Evolutionary conservation across 1,284 basidiomycete species (phyloP).

Genomic region (Austroboletus novae-zelandiae): DNA sequence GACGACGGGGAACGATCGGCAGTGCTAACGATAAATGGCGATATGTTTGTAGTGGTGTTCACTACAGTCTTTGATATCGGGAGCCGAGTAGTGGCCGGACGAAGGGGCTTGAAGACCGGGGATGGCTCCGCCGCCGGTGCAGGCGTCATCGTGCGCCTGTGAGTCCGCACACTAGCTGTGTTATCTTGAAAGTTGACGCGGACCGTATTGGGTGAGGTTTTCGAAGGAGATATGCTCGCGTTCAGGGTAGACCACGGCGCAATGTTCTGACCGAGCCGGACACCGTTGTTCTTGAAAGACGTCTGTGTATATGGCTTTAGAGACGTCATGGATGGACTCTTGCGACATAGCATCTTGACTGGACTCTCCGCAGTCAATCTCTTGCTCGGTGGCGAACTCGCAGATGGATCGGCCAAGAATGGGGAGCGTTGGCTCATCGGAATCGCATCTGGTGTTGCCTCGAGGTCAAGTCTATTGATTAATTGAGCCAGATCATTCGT

Average conservation of each 20-base stretch:
- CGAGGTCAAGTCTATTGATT: constrained; percentile 70
- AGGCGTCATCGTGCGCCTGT: constrained; percentile 54
- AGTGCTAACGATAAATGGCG: constrained; percentile 10
- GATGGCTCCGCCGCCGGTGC: constrained; percentile 48
- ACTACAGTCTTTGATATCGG: constrained; percentile 14
- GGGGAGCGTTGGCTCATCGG: constrained; percentile 35
- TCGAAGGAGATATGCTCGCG: constrained; percentile 47
- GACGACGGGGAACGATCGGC: constrained; percentile 39
- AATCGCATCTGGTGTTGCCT: constrained; percentile 63
- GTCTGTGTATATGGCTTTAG: constrained; percentile 60
- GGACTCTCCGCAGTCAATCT: constrained; percentile 38
- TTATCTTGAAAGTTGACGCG: constrained; percentile 5
- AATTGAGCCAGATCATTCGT: constrained; percentile 75
- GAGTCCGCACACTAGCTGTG: constrained; percentile 33
- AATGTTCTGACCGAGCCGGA: constrained; percentile 55
- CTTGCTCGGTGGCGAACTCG: neutral
- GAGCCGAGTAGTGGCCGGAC: constrained; percentile 41
- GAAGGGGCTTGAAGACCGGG: constrained; percentile 58
- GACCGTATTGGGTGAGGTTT: constrained; percentile 25
- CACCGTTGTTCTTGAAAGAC: constrained; percentile 29
- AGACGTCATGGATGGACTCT: constrained; percentile 51
- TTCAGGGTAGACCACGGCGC: constrained; percentile 58
- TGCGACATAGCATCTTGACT: constrained; percentile 37
- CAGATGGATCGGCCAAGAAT: constrained; percentile 1
- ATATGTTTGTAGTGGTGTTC: constrained; percentile 4